Base-by-base conservation (phyloP, 225 moss, liverwort and hornwort genomes). In the Sphagnum contortum region DNA sequence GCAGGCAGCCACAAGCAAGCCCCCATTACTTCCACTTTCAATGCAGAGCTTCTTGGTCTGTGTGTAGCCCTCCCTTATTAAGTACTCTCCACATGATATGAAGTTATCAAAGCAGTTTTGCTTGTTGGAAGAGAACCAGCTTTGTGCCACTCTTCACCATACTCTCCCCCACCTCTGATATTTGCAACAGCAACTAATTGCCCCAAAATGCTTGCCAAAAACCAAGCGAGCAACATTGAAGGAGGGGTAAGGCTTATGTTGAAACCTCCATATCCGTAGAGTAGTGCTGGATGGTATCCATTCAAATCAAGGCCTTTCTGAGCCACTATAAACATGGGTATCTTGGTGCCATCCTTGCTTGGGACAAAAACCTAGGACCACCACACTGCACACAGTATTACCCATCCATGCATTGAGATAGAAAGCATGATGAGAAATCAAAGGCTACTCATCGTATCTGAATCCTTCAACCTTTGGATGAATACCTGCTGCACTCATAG, bases 61-160 rank as follows among this genome's bases (percentile, higher is more conserved):
- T 0, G 93, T 88, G 57, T 81, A 90, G 1, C 81, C 76, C 46
- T 56, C 67, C 14, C 77, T 59, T 44, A 94, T 64, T 48, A 94
- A 75, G 68, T 63, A 90, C 48, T 88, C 86, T 5, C 83, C 86
- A 72, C 93, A 94, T 9, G 88, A 82, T 64, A 86, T 83, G 71
- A 94, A 90, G 63, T 94, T 88, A 76, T 94, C 93, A 49, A 94
- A 90, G 70, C 90, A 88, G 45, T 88, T 94, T 53, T 94, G 90
- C 62, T 94, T 94, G 49, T 81, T 82, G 49, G 77, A 73, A 94
- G 73, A 66, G 90, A 75, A 4, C 93, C 93, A 13, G 83, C 82
- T 72, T 94, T 90, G 74, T 94, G 93, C 93, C 93, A 90, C 49
- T 94, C 77, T 75, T 94, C 93, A 45, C 93, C 93, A 7, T 94